Evolutionary conservation across 2,329 filamentous ascomycete species (phyloP).

Genomic region (Sporothrix mexicana): DNA sequence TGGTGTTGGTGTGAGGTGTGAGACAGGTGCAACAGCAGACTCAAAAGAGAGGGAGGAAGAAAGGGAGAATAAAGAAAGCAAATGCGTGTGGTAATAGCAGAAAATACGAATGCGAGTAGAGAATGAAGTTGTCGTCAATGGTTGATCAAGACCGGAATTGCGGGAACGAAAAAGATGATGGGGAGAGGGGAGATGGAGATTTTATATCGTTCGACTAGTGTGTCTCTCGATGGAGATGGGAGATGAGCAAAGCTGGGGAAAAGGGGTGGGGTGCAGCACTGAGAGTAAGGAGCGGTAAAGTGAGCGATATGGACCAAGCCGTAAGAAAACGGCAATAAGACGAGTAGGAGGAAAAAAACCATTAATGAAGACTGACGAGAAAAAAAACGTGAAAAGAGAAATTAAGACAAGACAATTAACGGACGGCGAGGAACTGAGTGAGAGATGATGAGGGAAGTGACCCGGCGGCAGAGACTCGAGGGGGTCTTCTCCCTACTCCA

Average conservation of each 20-base stretch:
- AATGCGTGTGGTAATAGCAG: not conserved
- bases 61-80: not conserved
- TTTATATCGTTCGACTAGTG: conserved; percentile 24
- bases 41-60: not conserved
- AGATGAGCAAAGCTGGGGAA: conserved; percentile 31
- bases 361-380: not conserved
- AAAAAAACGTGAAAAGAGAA: conserved; percentile 20
- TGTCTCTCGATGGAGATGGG: conserved; percentile 25
- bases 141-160: conserved; percentile 30
- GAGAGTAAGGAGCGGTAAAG: not conserved
- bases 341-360: not conserved
- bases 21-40: not conserved
- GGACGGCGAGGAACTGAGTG: conserved; percentile 33
- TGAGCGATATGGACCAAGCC: not conserved
- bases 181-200: conserved; percentile 15
- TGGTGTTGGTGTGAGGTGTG: conserved; percentile 32
- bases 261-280: not conserved
- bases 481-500: not conserved
- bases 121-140: not conserved
- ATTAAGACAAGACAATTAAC: conserved; percentile 41
- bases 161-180: not conserved
- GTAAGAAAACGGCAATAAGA: not conserved
- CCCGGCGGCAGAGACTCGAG: conserved; percentile 23
- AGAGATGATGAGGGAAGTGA: conserved; percentile 11
- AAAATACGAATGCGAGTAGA: conserved; percentile 27